Evolutionary conservation across 129 eudicot species (phyloP).

Genomic region (Pittosporum tobira): DNA sequence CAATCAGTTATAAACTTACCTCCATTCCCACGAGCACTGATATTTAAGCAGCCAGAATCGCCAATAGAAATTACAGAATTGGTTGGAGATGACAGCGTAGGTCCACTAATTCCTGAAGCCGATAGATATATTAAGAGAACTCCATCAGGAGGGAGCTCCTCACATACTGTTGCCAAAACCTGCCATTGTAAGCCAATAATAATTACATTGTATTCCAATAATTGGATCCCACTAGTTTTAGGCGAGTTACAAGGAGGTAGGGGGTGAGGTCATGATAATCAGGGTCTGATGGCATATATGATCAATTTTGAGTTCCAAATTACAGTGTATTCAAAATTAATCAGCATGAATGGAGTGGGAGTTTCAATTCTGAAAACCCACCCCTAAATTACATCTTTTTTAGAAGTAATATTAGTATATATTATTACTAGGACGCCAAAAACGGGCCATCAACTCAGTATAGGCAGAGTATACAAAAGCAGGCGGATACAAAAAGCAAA

Average conservation of each 20-base stretch:
- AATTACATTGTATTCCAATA: not conserved
- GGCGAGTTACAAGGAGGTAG: not conserved
- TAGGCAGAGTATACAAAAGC: too few species aligned
- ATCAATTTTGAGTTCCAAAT: not conserved
- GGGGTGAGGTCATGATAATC: not conserved
- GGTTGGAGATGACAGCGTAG: conserved; percentile 28
- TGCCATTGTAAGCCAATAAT: conserved; percentile 21
- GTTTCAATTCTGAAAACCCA: not conserved
- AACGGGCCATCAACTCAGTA: too few species aligned
- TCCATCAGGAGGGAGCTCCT: conserved; percentile 91
- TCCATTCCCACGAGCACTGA: conserved; percentile 79
- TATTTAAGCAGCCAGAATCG: conserved; percentile 28
- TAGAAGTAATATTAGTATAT: too few species aligned
- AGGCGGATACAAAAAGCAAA: too few species aligned
- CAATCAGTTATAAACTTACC: conserved; percentile 28
- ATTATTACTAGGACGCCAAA: too few species aligned
- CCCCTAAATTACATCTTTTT: too few species aligned
- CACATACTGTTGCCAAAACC: conserved; percentile 90
- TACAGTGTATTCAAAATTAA: too few species aligned
- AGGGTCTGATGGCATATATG: not conserved
- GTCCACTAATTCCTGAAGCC: conserved; percentile 44
- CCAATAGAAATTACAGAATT: conserved; percentile 29
- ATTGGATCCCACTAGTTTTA: not conserved
- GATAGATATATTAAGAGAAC: conserved; percentile 71
- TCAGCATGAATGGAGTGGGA: not conserved